Evolutionary conservation across 495 filamentous ascomycete species (phyloP).

Genomic region (Neurospora sp.): DNA sequence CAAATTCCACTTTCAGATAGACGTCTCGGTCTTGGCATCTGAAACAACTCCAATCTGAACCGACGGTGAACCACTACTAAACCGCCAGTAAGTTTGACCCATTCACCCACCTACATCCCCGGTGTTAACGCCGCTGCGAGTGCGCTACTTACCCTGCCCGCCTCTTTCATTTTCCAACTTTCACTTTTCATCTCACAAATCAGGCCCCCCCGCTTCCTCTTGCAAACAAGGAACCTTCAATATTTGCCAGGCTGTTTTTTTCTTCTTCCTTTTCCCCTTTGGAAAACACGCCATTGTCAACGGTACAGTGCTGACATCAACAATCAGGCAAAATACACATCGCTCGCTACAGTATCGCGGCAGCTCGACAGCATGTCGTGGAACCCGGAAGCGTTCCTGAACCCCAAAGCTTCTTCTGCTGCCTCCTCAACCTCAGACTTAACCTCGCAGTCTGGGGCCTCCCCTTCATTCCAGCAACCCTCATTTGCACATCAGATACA

Average conservation of each 20-base stretch:
- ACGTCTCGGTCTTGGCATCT: neutral
- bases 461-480: conserved; percentile 1
- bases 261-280: neutral
- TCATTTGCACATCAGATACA: conserved; percentile 1
- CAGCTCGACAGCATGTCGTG: conserved; percentile 16
- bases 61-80: neutral
- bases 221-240: neutral
- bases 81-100: neutral
- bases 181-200: neutral
- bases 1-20: neutral
- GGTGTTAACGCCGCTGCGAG: neutral
- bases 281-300: neutral
- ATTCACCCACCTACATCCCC: neutral
- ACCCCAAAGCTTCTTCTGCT: conserved; percentile 14
- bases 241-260: neutral
- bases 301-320: neutral
- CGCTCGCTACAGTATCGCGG: neutral
- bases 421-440: neutral
- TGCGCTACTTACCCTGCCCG: neutral
- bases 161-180: neutral
- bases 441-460: conserved; percentile 8
- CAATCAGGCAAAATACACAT: neutral
- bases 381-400: conserved; percentile 16
- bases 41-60: neutral
- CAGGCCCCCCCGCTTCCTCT: neutral